A percentile compares a stretch with the other conserved stretches of the same genome.
Conservation (phyloP, 2,329 filamentous ascomycete genomes). For the Calonectria pauciramosa region DNA sequence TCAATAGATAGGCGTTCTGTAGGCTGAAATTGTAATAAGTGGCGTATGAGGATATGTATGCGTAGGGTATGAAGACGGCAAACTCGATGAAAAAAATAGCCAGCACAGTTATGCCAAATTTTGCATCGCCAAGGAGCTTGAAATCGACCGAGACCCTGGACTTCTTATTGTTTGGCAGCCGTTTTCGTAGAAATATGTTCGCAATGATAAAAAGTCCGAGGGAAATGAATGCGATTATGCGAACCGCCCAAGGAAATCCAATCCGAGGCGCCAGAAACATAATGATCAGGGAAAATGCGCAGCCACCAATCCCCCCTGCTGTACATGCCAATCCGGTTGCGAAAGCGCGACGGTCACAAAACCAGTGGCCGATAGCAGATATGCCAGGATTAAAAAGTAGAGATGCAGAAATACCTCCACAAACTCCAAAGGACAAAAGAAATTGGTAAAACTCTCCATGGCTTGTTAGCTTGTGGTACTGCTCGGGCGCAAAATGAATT, state of each 20-base stretch:
- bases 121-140: constrained; percentile 62
- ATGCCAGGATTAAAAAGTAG: constrained; percentile 79
- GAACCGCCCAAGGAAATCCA: constrained; percentile 51
- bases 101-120: constrained; percentile 65
- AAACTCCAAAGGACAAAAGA: constrained; percentile 75
- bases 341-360: constrained; percentile 67
- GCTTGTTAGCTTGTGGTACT: background rate
- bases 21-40: constrained; percentile 51
- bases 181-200: constrained; percentile 51
- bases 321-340: constrained; percentile 79
- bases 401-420: constrained; percentile 75
- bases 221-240: constrained; percentile 48
- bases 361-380: constrained; percentile 78
- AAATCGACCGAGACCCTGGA: constrained; percentile 62
- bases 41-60: constrained; percentile 32
- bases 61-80: constrained; percentile 34
- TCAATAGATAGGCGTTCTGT: constrained; percentile 4
- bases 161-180: constrained; percentile 62
- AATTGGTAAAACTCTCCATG: constrained; percentile 75
- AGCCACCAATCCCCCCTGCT: constrained; percentile 72
- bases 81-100: constrained; percentile 61
- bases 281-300: constrained; percentile 60
- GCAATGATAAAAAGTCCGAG: constrained; percentile 45
- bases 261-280: constrained; percentile 42
- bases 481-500: background rate